Base-by-base conservation (phyloP, 2,329 filamentous ascomycete genomes). In the Microthyrium microscopicum region DNA sequence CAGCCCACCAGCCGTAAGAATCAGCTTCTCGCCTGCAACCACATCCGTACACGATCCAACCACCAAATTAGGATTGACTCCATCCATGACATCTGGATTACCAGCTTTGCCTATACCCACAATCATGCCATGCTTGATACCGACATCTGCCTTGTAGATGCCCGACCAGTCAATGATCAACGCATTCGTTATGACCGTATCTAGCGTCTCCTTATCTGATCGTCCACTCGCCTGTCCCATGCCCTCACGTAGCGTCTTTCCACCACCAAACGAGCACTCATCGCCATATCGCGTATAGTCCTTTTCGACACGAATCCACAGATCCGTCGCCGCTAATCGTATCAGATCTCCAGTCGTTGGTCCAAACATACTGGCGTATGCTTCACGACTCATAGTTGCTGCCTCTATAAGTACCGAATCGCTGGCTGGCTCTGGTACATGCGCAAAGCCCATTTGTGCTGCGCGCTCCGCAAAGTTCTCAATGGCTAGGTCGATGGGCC, bases 101-200 rank as follows among this genome's bases (percentile, higher is more conserved):
- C 87, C 87, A 12, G 87, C 83, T 57, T 95, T 94, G 39, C 87
- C 87, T 44, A 95, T 87, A 1, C 73, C 87, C 19, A 77, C 75
- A 46, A 95, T 94, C 25, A 78, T 52, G 2, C 87, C 85, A 44
- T 84, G 57, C 54, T 91, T 93, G 53, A 95, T 75, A 19, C 87
- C 87, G 50, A 95, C 92, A 53, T 95, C 87, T 5, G 85, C 87
- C 60, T 95, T 95, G 64, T 82, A 91, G 48, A 95, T 93, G 30
- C 87, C 87, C 1, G 70, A 77, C 69, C 78, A 91, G 58, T 95
- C 87, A 15, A 95, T 67, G 24, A 95, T 77, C 41, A 95, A 59
- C 4, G 85, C 87, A 47, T 94, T 95, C 2, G 76, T 82, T 39
- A 95, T 72, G 17, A 93, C 81, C 29, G 87, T 69, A 51, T 95